These are phyloP conservation scores for Magnaporthales sp. DNA, from an alignment of 2,329 filamentous ascomycete genomes.

Conservation along the genomic window DNA sequence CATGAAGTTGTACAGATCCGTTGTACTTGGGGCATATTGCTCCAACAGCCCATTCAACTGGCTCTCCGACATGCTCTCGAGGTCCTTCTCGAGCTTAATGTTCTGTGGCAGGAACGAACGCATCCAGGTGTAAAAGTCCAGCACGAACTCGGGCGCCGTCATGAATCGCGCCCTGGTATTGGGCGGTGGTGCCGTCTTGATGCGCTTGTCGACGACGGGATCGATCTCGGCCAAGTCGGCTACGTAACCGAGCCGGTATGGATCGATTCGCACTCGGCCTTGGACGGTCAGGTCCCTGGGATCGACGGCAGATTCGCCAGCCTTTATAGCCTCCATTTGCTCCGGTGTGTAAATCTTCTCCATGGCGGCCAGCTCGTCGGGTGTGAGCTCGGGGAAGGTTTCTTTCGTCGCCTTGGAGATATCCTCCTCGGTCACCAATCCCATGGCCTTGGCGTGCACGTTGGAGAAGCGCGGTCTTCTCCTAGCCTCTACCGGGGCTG, in stretches of 20 bases:
- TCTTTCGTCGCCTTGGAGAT: conserved; percentile 35
- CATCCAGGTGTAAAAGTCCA: conserved; percentile 44
- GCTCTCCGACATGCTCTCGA: conserved; percentile 15
- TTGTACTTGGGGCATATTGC: conserved; percentile 18
- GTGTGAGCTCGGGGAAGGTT: conserved; percentile 55
- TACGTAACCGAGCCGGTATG: conserved; percentile 64
- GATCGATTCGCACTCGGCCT: conserved; percentile 62
- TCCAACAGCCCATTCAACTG: conserved; percentile 19
- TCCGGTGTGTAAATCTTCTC: conserved; percentile 64
- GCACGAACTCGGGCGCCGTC: conserved; percentile 49
- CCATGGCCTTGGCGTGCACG: conserved; percentile 42
- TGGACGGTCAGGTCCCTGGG: conserved; percentile 66
- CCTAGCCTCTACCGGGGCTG: conserved; percentile 34
- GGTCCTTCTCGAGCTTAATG: conserved; percentile 13
- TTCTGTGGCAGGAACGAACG: conserved; percentile 22
- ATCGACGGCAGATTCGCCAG: conserved; percentile 70
- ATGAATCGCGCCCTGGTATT: conserved; percentile 52
- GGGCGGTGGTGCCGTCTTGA: conserved; percentile 37
- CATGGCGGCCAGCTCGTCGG: conserved; percentile 55
- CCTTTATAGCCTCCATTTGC: conserved; percentile 74
- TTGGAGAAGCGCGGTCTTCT: conserved; percentile 42
- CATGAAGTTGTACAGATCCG: conserved; percentile 22
- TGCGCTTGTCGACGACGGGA: conserved; percentile 67
- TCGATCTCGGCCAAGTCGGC: conserved; percentile 76
- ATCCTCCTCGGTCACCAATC: conserved; percentile 34